Evolutionary conservation across 192 early-diverging fungal genomes (phyloP).

Genomic region (Ambispora gerdemannii): DNA sequence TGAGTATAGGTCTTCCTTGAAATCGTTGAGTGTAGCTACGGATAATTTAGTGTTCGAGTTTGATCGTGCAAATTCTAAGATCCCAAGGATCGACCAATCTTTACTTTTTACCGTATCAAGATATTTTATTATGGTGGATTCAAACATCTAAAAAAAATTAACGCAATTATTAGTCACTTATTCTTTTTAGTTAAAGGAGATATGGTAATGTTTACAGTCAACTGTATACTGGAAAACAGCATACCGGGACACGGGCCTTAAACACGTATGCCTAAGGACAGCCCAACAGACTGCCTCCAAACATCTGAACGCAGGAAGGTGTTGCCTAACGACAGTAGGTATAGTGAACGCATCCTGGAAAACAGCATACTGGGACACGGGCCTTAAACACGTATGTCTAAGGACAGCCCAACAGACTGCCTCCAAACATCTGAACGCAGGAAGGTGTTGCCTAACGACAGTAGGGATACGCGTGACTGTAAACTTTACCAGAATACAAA

Average conservation of each 20-base stretch:
- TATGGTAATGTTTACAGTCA: background rate
- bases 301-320: too few species aligned
- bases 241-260: background rate
- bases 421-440: too few species aligned
- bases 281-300: constrained; percentile 10
- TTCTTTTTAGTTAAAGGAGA: background rate
- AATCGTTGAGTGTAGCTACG: background rate
- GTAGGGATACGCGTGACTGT: constrained; percentile 21
- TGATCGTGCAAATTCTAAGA: background rate
- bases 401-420: constrained; percentile 15
- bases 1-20: background rate
- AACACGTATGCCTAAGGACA: constrained; percentile 19
- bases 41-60: background rate
- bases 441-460: background rate
- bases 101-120: background rate
- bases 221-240: constrained; percentile 24
- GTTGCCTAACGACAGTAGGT: constrained; percentile 18
- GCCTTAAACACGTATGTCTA: constrained; percentile 18
- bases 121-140: background rate
- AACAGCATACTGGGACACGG: constrained; percentile 11
- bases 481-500: too few species aligned
- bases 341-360: constrained; percentile 17
- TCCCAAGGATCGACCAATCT: background rate
- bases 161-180: background rate
- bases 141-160: constrained; percentile 20